Base-by-base conservation (phyloP, 345 rosid genomes). In the Acer negundo region DNA sequence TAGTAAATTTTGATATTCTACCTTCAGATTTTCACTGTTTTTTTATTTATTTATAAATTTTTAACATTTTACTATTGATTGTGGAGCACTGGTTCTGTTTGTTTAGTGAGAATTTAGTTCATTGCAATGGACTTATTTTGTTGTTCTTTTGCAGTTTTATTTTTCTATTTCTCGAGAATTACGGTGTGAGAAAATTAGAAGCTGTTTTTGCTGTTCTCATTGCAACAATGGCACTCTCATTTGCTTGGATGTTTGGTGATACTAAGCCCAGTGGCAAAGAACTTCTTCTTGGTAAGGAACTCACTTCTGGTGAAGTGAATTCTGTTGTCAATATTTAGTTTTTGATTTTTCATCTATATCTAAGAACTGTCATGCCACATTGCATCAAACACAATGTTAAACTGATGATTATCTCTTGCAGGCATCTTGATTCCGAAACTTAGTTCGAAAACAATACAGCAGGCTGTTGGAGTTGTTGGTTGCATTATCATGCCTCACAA, bases 401-500 rank as follows among this genome's bases (percentile, higher is more conserved):
- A 67, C 61, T 38, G 40, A 26, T 76, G 40, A 26, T 76, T 80
- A 28, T 44, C 19, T 53, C 51, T 69, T 82, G 82, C 85, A 95
- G 98, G 99, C 19, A 71, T 95, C 24, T 74, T 95, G 86, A 77
- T 95, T 75, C 97, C 95, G 0, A 92, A 84, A 67, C 98, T 95
- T 44, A 88, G 96, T 80, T 92, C 98, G 3, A 90, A 80, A 87
- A 95, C 99, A 4, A 93, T 95, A 80, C 83, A 89, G 67, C 94
- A 95, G 79, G 99, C 97, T 20, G 98, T 92, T 47, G 99, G 98
- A 79, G 93, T 93, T 38, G 98, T 93, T 75, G 98, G 99, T 75
- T 93, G 99, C 74, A 84, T 95, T 51, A 95, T 95, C 61, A 95
- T 93, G 99, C 98, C 99, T 24, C 98, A 95, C 82, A 95, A 93